Evolutionary conservation across 768 basidiomycete genomes (phyloP), one percentile per base, ranked within the genome.

Genomic region (Podaxis sp.): DNA sequence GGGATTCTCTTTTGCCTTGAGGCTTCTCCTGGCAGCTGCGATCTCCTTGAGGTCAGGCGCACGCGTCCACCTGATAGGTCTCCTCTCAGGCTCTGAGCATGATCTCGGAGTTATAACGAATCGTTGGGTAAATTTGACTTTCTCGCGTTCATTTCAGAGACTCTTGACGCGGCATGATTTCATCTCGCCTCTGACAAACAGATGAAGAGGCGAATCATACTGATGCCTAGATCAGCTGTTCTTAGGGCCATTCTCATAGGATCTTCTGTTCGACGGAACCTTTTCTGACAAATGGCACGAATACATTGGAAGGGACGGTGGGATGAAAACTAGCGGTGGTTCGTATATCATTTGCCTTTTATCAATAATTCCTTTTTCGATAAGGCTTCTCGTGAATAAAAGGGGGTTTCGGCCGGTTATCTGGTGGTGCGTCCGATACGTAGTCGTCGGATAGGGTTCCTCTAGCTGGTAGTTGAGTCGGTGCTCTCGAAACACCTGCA

Each of bases 61-160:
- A 17, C 49, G n/a, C 36, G 13, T 19, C 40, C 36, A 22, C 24
- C 19, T 55, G 54, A 40, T 55, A 29, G 36, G 13, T 37, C 47
- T 40, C 19, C 33, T 41, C 49, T 25, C 58, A 59, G 47, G 47
- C 17, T 59, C 22, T 37, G 47, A 17, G 24, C 13, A 22, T 37
- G 46, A 62, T 62, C 46, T 62, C 55, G 54, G 61, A 46, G 54
- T 55, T 62, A 50, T 29, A 55, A 36, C 38, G 53, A 56, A 49
- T 27, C n/a, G 15, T 50, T 47, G 29, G 17, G 43, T 38, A 27
- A 33, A 11, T 49, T 25, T 29, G 2, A 47, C 13, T 22, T 62
- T 62, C 54, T 40, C 55, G 61, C 61, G 46, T 62, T 62, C 61
- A 62, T 62, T 38, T 62, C 17, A 56, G 36, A 11, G 38, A n/a